Conservation (phyloP, 129 eudicot species). For the Gnaphalium uliginosum region DNA sequence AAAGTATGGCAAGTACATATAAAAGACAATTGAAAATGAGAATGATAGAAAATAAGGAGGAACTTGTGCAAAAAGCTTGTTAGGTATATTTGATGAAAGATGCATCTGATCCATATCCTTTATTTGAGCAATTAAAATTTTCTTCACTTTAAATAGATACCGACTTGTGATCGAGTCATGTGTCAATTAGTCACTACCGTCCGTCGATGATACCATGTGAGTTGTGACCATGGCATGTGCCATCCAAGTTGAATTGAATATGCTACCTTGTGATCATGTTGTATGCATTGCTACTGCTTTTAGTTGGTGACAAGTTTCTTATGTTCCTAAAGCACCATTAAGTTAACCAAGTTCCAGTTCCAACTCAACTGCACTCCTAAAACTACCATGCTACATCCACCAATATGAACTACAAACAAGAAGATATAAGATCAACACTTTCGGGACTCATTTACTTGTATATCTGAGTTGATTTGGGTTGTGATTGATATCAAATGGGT, state of each 20-base stretch:
- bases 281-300: not conserved
- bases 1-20: not conserved
- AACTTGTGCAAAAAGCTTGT: not conserved
- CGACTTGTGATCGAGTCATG: not conserved
- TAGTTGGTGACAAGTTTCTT: not conserved
- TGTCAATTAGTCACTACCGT: not conserved
- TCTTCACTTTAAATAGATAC: not conserved
- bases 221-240: not conserved
- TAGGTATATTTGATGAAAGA: not conserved
- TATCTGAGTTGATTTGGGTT: not conserved
- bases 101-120: not conserved
- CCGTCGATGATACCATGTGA: not conserved
- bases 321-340: not conserved
- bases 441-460: not conserved
- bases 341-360: not conserved
- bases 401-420: not conserved
- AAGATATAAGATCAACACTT: not conserved
- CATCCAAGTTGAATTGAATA: not conserved
- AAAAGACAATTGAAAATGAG: not conserved
- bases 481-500: not conserved
- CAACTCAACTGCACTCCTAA: not conserved
- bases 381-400: not conserved
- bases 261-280: not conserved
- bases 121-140: not conserved
- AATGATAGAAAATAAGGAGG: not conserved